Evolutionary conservation across 2,329 filamentous ascomycete species (phyloP), one percentile per base, ranked within the genome.

Genomic region (Diaporthe longicolla): DNA sequence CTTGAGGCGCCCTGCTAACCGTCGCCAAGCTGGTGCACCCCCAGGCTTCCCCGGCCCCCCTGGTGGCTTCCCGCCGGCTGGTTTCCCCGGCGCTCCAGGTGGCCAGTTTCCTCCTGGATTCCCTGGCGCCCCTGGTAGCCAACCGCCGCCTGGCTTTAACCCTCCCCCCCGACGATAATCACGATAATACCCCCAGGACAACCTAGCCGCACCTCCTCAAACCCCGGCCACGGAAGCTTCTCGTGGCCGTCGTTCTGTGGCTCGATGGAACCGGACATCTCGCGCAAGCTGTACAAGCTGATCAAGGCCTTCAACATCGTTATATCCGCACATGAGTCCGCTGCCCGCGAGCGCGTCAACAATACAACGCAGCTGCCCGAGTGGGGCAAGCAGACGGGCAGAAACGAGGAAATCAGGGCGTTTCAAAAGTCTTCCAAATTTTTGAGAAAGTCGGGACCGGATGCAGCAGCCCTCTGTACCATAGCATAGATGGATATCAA

Each of bases 301-400:
- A 98, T 98, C 88, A 99, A 99, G 87, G 94, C 93, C 68, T 93
- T 97, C 84, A 98, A 98, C 87, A 92, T 93, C 81, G 92, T 95
- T 45, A 95, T 98, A 79, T 88, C 89, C 66, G 93, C 94, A 65
- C 93, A 98, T 85, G 95, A 98, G 85, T 86, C 91, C 9, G 97
- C 96, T 8, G 94, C 92, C 65, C 93, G 93, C 74, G 95, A 98
- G 86, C 94, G 95, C 73, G 85, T 94, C 75, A 91, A 91, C 66
- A 95, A 98, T 79, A 97, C 95, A 21, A 91, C 92, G 15, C 95
- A 98, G 86, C 90, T 99, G 57, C 97, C 94, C 10, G 95, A 98
- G 78, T 99, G 97, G 97, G 97, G 97, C 73, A 95, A 98, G 85
- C 90, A 94, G 75, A 98, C 95, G 2, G 90, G 91, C 70, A 52